phyloP scores from a whole-genome alignment of 441 rosid genomes.

The Bocquillonia castaneifolia region DNA sequence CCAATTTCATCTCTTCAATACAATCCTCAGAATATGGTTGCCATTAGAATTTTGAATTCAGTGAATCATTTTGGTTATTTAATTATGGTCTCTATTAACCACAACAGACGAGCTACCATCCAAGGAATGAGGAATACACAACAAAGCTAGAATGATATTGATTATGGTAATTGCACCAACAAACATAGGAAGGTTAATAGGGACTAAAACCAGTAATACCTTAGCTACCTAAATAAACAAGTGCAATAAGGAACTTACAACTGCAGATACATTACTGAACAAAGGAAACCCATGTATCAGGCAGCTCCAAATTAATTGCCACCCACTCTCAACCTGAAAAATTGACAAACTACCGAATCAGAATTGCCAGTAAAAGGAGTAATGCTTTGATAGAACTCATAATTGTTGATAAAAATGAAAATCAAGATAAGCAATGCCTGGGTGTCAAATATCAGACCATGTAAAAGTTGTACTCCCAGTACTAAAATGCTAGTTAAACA shows the following conservation, averaged over 20 bases:
- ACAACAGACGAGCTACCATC: not conserved
- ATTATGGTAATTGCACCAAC: not conserved
- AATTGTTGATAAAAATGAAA: not conserved
- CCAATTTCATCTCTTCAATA: not conserved
- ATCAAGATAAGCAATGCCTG: constrained; percentile 10
- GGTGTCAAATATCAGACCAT: not conserved
- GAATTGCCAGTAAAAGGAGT: constrained; percentile 22
- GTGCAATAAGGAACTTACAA: constrained; percentile 56
- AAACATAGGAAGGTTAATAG: not conserved
- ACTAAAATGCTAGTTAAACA: not conserved
- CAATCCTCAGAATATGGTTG: not conserved
- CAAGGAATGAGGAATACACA: constrained; percentile 2
- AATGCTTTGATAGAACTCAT: constrained; percentile 10
- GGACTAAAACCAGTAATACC: not conserved
- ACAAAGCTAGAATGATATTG: not conserved
- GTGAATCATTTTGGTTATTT: not conserved
- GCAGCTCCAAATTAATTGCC: constrained; percentile 80
- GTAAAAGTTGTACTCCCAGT: not conserved
- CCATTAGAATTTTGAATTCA: not conserved
- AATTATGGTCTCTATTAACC: not conserved
- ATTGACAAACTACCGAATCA: constrained; percentile 24
- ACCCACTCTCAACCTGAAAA: constrained; percentile 62
- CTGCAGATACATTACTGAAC: constrained; percentile 59
- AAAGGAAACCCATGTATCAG: constrained; percentile 74
- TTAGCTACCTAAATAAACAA: not conserved